Evolutionary conservation across 2,329 filamentous ascomycete genomes (phyloP), one percentile per base, ranked within the genome.

Genomic region (Harringtonia lauricola): DNA sequence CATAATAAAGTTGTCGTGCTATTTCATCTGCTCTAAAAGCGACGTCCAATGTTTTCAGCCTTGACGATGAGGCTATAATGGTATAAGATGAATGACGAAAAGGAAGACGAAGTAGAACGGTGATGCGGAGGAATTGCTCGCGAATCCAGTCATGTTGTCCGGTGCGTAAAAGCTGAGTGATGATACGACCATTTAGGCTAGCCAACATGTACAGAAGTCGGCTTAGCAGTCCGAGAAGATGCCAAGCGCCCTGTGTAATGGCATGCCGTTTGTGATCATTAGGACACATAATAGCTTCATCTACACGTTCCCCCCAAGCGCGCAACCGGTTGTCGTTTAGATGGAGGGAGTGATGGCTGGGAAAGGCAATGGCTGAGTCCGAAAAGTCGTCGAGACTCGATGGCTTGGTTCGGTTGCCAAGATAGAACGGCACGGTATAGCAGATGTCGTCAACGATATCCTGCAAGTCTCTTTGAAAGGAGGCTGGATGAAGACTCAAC

Each of bases 61-160:
- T 22, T 17, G 36, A 28, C 15, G 24, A 38, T 18, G 18, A 13
- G n/a, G 28, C 17, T 31, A 26, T 41, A 19, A 14, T 34, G 14
- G 18, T 36, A 36, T 24, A 5, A 36, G 30, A 34, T 21, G 30
- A 17, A 41, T 21, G 18, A 22, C 34, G 19, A 17, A 17, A 41
- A 26, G 38, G 38, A 21, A 40, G 39, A 14, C 19, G 39, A 24
- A 41, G 39, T n/a, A 41, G 15, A 24, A 41, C 12, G 19, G 19
- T 15, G 22, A 34, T 30, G 12, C 39, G 29, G 14, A 41, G 9
- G 4, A 41, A 34, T n/a, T 41, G 39, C 28, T 26, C 17, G 19
- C 39, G 39, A 15, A 41, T 34, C 39, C 39, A 41, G 39, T 34
- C 39, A 13, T 41, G 39, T 17, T 41, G 39, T 14, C 39, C 39